Percentiles rank a stretch among this genome's conserved stretches.
Evolutionary conservation across 768 basidiomycete species (phyloP).

Genomic region (Favolaschia claudopus): DNA sequence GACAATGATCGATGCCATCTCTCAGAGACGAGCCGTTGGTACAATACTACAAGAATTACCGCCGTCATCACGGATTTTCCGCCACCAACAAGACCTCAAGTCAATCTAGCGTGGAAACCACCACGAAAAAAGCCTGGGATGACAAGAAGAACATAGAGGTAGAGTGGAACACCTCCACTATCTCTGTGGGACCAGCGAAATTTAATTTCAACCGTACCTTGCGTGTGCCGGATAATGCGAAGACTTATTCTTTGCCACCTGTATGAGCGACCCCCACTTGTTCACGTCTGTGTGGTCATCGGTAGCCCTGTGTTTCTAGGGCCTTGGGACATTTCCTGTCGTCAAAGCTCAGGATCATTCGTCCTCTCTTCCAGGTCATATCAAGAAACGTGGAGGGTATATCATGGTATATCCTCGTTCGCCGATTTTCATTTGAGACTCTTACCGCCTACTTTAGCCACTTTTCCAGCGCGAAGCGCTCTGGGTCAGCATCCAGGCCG

Average conservation of each 20-base stretch:
- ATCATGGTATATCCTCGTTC: background rate
- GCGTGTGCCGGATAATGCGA: background rate
- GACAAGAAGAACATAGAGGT: too few species aligned
- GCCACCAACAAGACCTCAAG: background rate
- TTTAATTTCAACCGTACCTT: slow-evolving; percentile 1
- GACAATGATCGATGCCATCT: too few species aligned
- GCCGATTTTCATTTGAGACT: background rate
- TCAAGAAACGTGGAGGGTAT: slow-evolving; percentile 1
- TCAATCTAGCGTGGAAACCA: background rate
- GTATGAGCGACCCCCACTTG: background rate
- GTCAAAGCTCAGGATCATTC: background rate
- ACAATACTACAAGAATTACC: background rate
- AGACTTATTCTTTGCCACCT: background rate
- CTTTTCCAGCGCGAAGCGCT: slow-evolving; percentile 3
- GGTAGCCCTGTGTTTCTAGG: background rate
- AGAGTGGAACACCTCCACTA: background rate
- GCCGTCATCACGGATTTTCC: background rate
- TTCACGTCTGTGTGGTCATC: too few species aligned
- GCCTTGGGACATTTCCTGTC: background rate
- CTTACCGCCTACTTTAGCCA: background rate
- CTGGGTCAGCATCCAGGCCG: background rate
- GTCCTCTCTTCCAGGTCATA: background rate
- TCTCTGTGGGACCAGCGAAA: background rate
- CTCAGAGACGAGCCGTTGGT: background rate
- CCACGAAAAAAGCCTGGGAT: too few species aligned